phyloP scores from a whole-genome alignment of 768 basidiomycete species.

The Collybia sp. region DNA sequence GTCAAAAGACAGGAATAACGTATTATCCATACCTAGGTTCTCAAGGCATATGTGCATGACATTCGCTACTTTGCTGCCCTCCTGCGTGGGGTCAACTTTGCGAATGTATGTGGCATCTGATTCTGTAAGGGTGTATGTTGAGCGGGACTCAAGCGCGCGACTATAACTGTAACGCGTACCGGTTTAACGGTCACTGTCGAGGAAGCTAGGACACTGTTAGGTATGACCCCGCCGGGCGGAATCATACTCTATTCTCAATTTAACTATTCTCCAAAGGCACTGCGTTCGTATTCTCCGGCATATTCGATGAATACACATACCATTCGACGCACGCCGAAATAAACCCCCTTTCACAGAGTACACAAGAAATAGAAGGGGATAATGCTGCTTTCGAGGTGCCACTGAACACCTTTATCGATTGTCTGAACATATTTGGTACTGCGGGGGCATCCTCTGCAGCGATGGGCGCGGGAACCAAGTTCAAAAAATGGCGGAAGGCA shows the following conservation, averaged over 20 bases:
- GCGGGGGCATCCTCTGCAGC: slow-evolving; percentile 41
- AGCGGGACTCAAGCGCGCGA: slow-evolving; percentile 52
- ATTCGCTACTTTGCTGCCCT: slow-evolving; percentile 77
- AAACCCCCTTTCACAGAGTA: slow-evolving; percentile 18
- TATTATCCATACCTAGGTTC: slow-evolving; percentile 32
- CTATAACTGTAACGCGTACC: slow-evolving; percentile 59
- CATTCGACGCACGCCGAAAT: slow-evolving; percentile 29
- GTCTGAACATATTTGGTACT: slow-evolving; percentile 91
- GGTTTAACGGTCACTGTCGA: slow-evolving; percentile 82
- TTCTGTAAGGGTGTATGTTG: neutral
- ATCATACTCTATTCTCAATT: neutral
- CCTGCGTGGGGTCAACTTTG: slow-evolving; percentile 78
- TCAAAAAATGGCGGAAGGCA: slow-evolving; percentile 43
- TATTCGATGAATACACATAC: slow-evolving; percentile 81
- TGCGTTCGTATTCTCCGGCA: slow-evolving; percentile 71
- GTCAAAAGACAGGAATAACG: no score
- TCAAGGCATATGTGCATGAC: slow-evolving; percentile 73
- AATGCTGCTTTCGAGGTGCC: slow-evolving; percentile 74
- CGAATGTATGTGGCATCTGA: slow-evolving; percentile 49
- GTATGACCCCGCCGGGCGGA: slow-evolving; percentile 27
- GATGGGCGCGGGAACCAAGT: slow-evolving; percentile 23
- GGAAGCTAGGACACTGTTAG: slow-evolving; percentile 77
- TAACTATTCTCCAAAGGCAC: slow-evolving; percentile 47
- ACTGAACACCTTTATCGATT: slow-evolving; percentile 80
- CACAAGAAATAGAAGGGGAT: slow-evolving; percentile 21